These are phyloP conservation scores for Trichophyton rubrum DNA, from an alignment of 2,329 filamentous ascomycete genomes.

Conservation along the genomic window DNA sequence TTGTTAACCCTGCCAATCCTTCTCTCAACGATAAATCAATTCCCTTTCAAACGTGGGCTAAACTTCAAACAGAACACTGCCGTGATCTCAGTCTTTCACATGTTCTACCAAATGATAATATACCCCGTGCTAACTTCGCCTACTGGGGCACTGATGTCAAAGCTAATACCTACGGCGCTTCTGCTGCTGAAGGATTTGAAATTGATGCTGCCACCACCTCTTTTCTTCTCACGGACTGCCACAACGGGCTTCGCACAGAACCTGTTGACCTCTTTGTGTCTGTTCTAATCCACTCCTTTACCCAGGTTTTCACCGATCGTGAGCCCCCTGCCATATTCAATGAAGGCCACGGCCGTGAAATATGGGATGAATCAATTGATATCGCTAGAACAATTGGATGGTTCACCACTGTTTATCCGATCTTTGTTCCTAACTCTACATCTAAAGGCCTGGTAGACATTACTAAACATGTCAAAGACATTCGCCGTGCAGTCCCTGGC, in stretches of 20 bases:
- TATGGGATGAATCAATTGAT: slow-evolving; percentile 34
- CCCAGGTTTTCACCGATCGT: slow-evolving; percentile 32
- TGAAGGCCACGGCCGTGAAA: slow-evolving; percentile 39
- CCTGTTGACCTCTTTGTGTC: slow-evolving; percentile 28
- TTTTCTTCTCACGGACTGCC: slow-evolving; percentile 22
- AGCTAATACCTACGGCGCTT: slow-evolving; percentile 25
- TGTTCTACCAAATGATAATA: slow-evolving; percentile 19
- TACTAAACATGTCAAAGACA: slow-evolving; percentile 29
- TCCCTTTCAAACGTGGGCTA: slow-evolving; percentile 30
- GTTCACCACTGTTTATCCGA: slow-evolving; percentile 39
- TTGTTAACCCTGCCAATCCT: slow-evolving; percentile 22
- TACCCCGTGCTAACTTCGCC: slow-evolving; percentile 22
- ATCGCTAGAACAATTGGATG: slow-evolving; percentile 38
- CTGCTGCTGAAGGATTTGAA: slow-evolving; percentile 25
- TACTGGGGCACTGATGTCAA: slow-evolving; percentile 28
- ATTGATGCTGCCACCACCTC: slow-evolving; percentile 23
- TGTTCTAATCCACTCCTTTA: slow-evolving; percentile 34
- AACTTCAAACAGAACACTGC: slow-evolving; percentile 21
- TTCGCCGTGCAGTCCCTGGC: slow-evolving; percentile 22
- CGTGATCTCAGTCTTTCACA: slow-evolving; percentile 8
- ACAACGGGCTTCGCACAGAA: slow-evolving; percentile 25
- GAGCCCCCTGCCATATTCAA: slow-evolving; percentile 35
- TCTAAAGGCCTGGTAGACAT: slow-evolving; percentile 19
- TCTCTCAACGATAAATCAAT: slow-evolving; percentile 23
- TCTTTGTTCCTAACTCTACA: slow-evolving; percentile 21